A percentile compares a stretch with the other conserved stretches of the same genome.
Conservation (phyloP, 129 eudicot genomes). For the Apium graveolens region DNA sequence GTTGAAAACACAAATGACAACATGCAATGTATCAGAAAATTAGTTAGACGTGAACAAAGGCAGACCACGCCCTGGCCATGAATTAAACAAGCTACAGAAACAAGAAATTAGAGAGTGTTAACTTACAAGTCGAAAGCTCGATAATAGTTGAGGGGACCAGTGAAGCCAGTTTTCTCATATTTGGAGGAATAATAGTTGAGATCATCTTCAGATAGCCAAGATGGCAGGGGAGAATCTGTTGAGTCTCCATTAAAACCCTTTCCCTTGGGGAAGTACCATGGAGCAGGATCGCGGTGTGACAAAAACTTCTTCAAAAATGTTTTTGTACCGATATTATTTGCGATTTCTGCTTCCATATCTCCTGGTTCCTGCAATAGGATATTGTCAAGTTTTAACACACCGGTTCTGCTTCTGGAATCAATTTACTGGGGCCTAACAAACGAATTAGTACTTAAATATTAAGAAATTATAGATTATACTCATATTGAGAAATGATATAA, state of each 20-base stretch:
- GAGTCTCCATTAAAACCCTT: constrained; percentile 29
- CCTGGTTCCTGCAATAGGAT: constrained; percentile 45
- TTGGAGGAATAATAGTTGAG: constrained; percentile 41
- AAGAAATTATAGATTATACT: too few species aligned
- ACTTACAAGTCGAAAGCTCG: constrained; percentile 15
- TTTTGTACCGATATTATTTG: constrained; percentile 28
- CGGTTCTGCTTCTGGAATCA: not conserved
- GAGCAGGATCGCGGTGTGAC: constrained; percentile 32
- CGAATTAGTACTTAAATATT: too few species aligned
- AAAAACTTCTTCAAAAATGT: constrained; percentile 35
- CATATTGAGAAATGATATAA: too few species aligned
- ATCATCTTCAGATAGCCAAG: constrained; percentile 68
- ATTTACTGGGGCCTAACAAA: too few species aligned
- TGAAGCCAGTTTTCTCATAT: constrained; percentile 41
- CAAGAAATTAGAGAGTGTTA: not conserved
- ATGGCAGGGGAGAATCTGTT: constrained; percentile 26
- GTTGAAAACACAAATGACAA: too few species aligned
- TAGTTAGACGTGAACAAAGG: too few species aligned
- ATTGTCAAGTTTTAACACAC: not conserved
- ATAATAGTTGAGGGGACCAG: constrained; percentile 33
- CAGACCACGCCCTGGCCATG: too few species aligned
- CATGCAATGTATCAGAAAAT: too few species aligned
- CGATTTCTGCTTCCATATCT: constrained; percentile 60
- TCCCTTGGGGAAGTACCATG: constrained; percentile 54
- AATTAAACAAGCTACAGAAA: too few species aligned